Conservation (phyloP, 2,329 filamentous ascomycete genomes). For the Coniochaeta pulveracea region DNA sequence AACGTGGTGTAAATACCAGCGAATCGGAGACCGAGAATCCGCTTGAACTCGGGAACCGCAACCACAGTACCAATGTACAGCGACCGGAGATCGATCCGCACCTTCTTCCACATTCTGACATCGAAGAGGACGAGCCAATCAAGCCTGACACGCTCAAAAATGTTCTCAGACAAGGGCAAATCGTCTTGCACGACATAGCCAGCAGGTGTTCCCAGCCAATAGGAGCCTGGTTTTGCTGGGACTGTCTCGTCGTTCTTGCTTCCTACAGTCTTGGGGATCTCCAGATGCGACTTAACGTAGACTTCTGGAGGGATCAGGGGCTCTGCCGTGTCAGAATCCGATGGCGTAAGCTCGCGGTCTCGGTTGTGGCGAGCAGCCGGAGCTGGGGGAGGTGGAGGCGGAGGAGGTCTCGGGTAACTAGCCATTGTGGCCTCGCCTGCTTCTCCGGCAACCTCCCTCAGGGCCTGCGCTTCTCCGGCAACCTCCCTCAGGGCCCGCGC, state of each 20-base stretch:
- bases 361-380: constrained; percentile 31
- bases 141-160: constrained; percentile 78
- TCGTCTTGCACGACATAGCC: constrained; percentile 52
- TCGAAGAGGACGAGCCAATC: constrained; percentile 96
- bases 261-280: constrained; percentile 75
- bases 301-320: constrained; percentile 50
- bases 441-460: constrained; percentile 29
- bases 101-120: constrained; percentile 90
- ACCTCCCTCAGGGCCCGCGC: constrained; percentile 1
- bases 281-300: constrained; percentile 53
- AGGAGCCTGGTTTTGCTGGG: constrained; percentile 56
- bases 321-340: constrained; percentile 62
- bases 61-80: constrained; percentile 96
- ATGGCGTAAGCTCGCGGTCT: constrained; percentile 54
- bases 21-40: constrained; percentile 84
- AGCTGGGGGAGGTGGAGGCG: constrained; percentile 51
- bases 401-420: constrained; percentile 57
- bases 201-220: constrained; percentile 77
- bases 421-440: constrained; percentile 68
- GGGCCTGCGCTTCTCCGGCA: constrained; percentile 39
- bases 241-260: constrained; percentile 25
- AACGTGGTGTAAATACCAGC: constrained; percentile 88
- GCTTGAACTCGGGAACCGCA: constrained; percentile 91
- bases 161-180: constrained; percentile 67
- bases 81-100: constrained; percentile 79